Evolutionary conservation across 2,329 filamentous ascomycete species (phyloP).

Genomic region (Amylocarpus encephaloides): DNA sequence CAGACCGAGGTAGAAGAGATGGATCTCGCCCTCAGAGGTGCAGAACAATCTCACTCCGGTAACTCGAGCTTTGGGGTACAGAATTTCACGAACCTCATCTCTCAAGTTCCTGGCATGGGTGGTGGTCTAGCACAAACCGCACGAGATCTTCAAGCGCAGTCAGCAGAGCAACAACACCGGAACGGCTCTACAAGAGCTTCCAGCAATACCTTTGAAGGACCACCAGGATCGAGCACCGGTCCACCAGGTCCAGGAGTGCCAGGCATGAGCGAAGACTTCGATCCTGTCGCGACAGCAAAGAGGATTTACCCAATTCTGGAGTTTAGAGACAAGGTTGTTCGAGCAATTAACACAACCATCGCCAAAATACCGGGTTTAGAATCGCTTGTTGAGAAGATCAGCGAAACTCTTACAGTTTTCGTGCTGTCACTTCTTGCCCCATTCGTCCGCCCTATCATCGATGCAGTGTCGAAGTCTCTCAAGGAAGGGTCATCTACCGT

Average conservation of each 20-base stretch:
- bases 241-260: slow-evolving; percentile 52
- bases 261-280: slow-evolving; percentile 69
- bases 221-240: slow-evolving; percentile 33
- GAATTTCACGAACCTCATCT: slow-evolving; percentile 66
- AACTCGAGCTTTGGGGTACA: slow-evolving; percentile 34
- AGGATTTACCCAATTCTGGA: slow-evolving; percentile 93
- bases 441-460: slow-evolving; percentile 88
- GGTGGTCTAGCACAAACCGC: slow-evolving; percentile 62
- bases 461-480: slow-evolving; percentile 72
- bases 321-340: slow-evolving; percentile 91
- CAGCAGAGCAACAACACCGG: slow-evolving; percentile 56
- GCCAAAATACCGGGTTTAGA: slow-evolving; percentile 90
- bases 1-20: slow-evolving; percentile 81
- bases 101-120: slow-evolving; percentile 67
- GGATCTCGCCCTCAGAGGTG: slow-evolving; percentile 66
- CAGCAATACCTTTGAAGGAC: slow-evolving; percentile 20
- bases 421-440: slow-evolving; percentile 85
- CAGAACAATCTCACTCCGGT: slow-evolving; percentile 43
- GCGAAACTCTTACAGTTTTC: slow-evolving; percentile 87
- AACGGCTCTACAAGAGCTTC: slow-evolving; percentile 39
- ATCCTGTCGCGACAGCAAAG: slow-evolving; percentile 66
- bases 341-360: slow-evolving; percentile 75
- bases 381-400: slow-evolving; percentile 85
- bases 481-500: slow-evolving; percentile 77
- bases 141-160: slow-evolving; percentile 51